Conservation (phyloP, 2,329 filamentous ascomycete genomes). For the Aspergillus luchuensis region DNA sequence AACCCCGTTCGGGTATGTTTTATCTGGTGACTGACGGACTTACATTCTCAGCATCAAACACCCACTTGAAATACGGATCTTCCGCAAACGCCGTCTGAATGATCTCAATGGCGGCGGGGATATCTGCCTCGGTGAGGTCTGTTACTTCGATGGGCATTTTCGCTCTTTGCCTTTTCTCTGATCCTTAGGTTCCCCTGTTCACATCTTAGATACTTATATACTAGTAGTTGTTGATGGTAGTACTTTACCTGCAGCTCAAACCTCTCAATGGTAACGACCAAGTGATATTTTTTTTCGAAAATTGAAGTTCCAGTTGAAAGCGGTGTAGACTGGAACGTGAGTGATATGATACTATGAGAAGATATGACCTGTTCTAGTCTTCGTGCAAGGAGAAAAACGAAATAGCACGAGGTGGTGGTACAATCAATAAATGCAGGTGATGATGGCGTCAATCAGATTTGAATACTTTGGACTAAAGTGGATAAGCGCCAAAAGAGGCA, state of each 20-base stretch:
- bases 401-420: background rate
- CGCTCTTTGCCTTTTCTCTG: background rate
- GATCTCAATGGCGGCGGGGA: slow-evolving; percentile 63
- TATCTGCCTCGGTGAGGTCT: slow-evolving; percentile 60
- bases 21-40: slow-evolving; percentile 20
- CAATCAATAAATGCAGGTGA: background rate
- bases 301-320: no score
- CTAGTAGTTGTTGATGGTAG: no score
- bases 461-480: background rate
- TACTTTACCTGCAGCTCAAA: no score
- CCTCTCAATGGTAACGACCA: no score
- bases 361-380: no score
- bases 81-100: slow-evolving; percentile 68
- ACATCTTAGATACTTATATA: no score
- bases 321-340: no score
- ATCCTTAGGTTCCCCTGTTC: no score
- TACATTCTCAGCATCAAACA: slow-evolving; percentile 62
- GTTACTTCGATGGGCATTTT: slow-evolving; percentile 59
- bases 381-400: no score
- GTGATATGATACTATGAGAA: no score
- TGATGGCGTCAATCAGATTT: background rate
- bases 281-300: no score
- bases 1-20: no score
- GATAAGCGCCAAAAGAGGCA: slow-evolving; percentile 6
- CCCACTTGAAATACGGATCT: slow-evolving; percentile 69